Evolutionary conservation across 2,329 filamentous ascomycete genomes (phyloP), one percentile per base, ranked within the genome.

Genomic region (Cytospora mali): DNA sequence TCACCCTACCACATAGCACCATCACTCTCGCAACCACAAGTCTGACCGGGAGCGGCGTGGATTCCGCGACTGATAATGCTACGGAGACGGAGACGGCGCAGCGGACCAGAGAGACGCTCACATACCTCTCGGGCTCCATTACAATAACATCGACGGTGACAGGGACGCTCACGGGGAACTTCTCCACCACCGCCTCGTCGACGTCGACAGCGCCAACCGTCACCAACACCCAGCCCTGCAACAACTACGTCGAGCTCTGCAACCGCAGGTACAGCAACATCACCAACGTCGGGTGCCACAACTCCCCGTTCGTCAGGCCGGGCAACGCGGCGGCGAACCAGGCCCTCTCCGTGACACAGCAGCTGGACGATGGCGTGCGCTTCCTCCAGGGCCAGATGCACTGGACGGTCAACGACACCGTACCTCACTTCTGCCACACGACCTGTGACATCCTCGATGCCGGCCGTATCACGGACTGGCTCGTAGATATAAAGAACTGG

Each of bases 311-410:
- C 72, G 82, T 88, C 48, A 80, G 84, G 10, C 73, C 81, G 18
- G 89, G 89, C 68, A 93, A 90, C 73, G 84, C 88, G 11, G 91
- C 88, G 16, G 84, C 89, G 61, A 96, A 96, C 75, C 92, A 96
- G 76, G 80, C 81, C 29, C 80, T 90, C 51, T 75, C 80, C 23
- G 90, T 95, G 55, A 82, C 79, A 14, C 78, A 82, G 35, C 92
- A 96, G 77, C 80, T 96, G 65, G 84, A 95, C 71, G 92, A 96
- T 71, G 92, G 92, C 31, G 77, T 90, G 42, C 85, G 86, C 27
- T 82, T 88, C 67, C 72, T 88, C 33, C 86, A 88, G 71, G 86
- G 76, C 3, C 86, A 88, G 73, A 87, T 88, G 58, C 86, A 88
- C 64, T 88, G 79, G 74, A 81, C 82, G 1, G 68, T 67, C 25